Conservation (phyloP, 1,139 yeast genomes). For the Lodderomyces margitis region DNA sequence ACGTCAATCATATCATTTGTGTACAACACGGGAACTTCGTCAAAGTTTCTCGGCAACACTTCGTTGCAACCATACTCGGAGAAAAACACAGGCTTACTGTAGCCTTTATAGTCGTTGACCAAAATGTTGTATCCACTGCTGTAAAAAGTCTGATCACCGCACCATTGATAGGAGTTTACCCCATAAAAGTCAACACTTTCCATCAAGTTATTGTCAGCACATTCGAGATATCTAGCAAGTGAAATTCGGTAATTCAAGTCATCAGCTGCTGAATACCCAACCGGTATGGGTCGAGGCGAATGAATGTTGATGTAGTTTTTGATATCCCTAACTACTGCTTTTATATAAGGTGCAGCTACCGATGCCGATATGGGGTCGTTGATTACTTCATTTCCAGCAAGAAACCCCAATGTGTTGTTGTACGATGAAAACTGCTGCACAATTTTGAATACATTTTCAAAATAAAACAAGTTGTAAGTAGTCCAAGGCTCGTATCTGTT, state of each 20-base stretch:
- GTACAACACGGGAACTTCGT: slow-evolving; percentile 71
- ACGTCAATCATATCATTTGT: slow-evolving; percentile 73
- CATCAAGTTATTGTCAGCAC: slow-evolving; percentile 55
- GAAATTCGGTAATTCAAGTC: slow-evolving; percentile 74
- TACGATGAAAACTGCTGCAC: slow-evolving; percentile 81
- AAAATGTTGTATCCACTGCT: slow-evolving; percentile 79
- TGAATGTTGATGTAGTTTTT: slow-evolving; percentile 63
- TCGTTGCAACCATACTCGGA: slow-evolving; percentile 95
- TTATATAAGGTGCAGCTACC: slow-evolving; percentile 66
- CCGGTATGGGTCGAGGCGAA: slow-evolving; percentile 70
- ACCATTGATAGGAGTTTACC: slow-evolving; percentile 95
- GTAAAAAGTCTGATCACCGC: slow-evolving; percentile 82
- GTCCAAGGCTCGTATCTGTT: slow-evolving; percentile 90
- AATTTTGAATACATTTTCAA: slow-evolving; percentile 74
- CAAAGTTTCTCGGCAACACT: slow-evolving; percentile 75
- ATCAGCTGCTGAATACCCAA: slow-evolving; percentile 95
- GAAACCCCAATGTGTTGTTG: slow-evolving; percentile 87
- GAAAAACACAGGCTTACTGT: slow-evolving; percentile 75
- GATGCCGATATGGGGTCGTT: slow-evolving; percentile 78
- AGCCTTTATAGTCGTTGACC: slow-evolving; percentile 67
- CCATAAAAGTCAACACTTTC: slow-evolving; percentile 90
- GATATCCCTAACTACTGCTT: slow-evolving; percentile 78
- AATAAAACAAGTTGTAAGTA: slow-evolving; percentile 65
- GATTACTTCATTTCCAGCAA: slow-evolving; percentile 91
- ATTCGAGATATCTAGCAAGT: slow-evolving; percentile 77